A percentile compares a stretch with the other conserved stretches of the same genome.
These are phyloP conservation scores for Durio zibethinus DNA, from an alignment of 345 rosid species.

Conservation along the genomic window DNA sequence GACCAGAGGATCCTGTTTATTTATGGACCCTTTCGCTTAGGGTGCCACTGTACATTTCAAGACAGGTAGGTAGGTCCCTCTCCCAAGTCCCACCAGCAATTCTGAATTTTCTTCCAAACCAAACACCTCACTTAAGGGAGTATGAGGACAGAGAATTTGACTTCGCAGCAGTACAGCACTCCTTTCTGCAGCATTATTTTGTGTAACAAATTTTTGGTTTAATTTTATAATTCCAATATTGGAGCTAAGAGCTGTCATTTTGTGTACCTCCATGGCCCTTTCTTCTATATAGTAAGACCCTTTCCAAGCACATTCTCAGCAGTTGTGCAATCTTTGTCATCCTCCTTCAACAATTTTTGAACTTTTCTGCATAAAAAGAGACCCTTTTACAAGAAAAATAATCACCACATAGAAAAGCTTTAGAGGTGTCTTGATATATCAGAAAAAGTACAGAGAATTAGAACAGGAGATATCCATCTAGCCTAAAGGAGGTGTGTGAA, in stretches of 20 bases:
- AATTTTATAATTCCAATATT: neutral
- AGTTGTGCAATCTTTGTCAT: conserved; percentile 30
- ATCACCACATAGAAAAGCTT: neutral
- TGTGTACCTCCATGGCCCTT: conserved; percentile 3
- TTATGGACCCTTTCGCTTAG: neutral
- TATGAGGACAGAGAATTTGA: conserved; percentile 16
- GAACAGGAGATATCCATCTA: neutral
- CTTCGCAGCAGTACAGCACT: conserved; percentile 11
- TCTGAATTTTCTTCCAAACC: neutral
- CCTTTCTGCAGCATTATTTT: neutral
- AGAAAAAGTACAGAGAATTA: neutral
- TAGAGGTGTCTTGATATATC: neutral
- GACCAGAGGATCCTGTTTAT: neutral
- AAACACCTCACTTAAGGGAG: neutral
- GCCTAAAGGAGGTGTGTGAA: neutral
- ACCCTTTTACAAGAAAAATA: neutral
- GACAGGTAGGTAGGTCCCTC: conserved; percentile 22
- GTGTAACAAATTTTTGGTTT: neutral
- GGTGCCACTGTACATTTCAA: neutral
- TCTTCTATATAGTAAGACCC: conserved; percentile 7
- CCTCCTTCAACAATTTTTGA: conserved; percentile 12
- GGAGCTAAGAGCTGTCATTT: conserved; percentile 32
- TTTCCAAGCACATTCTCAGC: conserved; percentile 27
- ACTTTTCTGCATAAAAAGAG: conserved; percentile 15
- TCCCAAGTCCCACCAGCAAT: neutral